Base-by-base conservation (phyloP, 495 filamentous ascomycete genomes). In the Penicillium bialowiezense region DNA sequence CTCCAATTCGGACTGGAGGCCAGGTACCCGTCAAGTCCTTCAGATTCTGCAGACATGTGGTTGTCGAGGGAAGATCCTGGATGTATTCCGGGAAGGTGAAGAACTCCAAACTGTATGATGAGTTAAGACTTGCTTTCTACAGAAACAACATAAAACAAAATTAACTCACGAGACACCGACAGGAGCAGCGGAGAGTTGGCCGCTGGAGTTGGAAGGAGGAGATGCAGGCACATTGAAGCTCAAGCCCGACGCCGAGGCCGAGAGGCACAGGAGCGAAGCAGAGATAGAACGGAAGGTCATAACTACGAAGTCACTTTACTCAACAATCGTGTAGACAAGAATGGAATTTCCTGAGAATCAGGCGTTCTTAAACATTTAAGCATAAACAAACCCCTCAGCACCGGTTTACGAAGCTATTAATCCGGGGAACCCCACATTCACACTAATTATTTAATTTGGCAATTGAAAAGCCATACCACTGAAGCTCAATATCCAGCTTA, bases 11-110 rank as follows among this genome's bases (percentile, higher is more conserved):
- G 42, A 83, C 71, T 1, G 78, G 81, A 8, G 80, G 80, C 75
- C 74, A 80, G 8, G 69, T 65, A 1, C 78, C 80, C 0, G 73
- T 77, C 31, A 82, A 43, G 13, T 74, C 70, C 48, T 73, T 72
- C 60, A 82, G 70, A 54, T 81, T 82, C 15, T 72, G 59, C 4
- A 83, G 63, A 52, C 81, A 84, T 53, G 76, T 72, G 1, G 60
- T 71, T 1, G 80, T 85, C 3, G 73, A 65, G 1, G 65, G 72
- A 8, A 83, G 77, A 44, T 80, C 75, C 31, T 65, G 71, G 45
- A 83, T 73, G 56, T 83, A 85, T 0, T 70, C 75, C 0, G 81
- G 81, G 42, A 82, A 83, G 0, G 79, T 68, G 51, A 85, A 83
- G 60, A 83, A 82, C 44, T 83, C 79, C 42, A 82, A 73, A 7